Evolutionary conservation across 179 eudicot species (phyloP).

Genomic region (Carnegiea gigantea): DNA sequence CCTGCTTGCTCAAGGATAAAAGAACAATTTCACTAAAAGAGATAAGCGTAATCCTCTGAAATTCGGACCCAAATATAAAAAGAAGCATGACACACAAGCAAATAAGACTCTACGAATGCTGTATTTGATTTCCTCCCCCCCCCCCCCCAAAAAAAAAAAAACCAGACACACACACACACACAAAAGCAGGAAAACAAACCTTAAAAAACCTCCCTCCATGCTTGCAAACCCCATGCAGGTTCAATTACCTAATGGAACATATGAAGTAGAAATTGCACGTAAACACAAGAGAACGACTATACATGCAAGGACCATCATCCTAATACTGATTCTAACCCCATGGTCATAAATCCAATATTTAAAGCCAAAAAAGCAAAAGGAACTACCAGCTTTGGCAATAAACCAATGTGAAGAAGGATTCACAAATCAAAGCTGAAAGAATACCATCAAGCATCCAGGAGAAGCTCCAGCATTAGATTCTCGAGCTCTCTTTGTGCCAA

Average conservation of each 20-base stretch:
- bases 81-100: too few relatives aligned
- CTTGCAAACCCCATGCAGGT: too few relatives aligned
- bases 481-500: slow-evolving; percentile 41
- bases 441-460: slow-evolving; percentile 43
- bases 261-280: background rate
- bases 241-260: background rate
- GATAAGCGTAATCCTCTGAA: too few relatives aligned
- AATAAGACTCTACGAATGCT: too few relatives aligned
- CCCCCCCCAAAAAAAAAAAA: too few relatives aligned
- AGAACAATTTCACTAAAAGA: background rate
- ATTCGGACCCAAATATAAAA: too few relatives aligned
- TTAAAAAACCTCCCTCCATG: too few relatives aligned
- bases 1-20: background rate
- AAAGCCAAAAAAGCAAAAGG: background rate
- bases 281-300: background rate
- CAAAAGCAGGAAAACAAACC: too few relatives aligned
- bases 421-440: background rate
- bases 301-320: background rate
- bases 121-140: too few relatives aligned
- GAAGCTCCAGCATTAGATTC: slow-evolving; percentile 33
- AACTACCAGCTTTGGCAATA: background rate
- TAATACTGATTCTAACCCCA: too few relatives aligned
- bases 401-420: background rate
- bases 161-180: too few relatives aligned
- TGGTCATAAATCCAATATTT: background rate